Base-by-base conservation (phyloP, 176 grass and related monocot genomes). In the Bothriochloa decipiens region DNA sequence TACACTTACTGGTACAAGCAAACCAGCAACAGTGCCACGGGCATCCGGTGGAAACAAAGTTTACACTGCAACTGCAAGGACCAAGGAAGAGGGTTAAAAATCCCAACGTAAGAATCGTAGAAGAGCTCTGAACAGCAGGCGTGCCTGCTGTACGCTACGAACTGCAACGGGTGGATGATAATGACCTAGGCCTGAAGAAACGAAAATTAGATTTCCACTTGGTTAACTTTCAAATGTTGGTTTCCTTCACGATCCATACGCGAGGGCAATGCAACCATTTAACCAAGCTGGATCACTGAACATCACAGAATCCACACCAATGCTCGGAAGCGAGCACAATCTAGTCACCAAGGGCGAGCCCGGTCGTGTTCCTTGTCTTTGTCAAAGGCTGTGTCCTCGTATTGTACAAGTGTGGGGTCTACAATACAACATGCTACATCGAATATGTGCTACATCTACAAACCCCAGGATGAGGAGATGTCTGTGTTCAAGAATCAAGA, bases 361-460 rank as follows among this genome's bases (percentile, higher is more conserved):
- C 45, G 69, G 65, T 14, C 39, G 27, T 82, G 41, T 81, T 87
- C 41, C 33, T 45, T 25, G 71, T 75, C 47, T 76, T 5, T 17
- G 9, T 68, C 46, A 83, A 20, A 68, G 41, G 67, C 22, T 14
- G 65, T 63, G 80, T 74, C 75, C 68, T 68, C 36, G 62, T 53
- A 70, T 77, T 70, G 65, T 72, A 86, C 72, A 86, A 66, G 78
- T 23, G 13, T 45, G 9, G 39, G 37, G 47, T 18, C 40, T 52
- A 83, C 45, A 63, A 47, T 79, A 79, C 50, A 90, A 67, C 29
- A 91, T 70, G 76, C 43, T 75, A 33, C 35, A 35, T 25, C 39
- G 72, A 74, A 8, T 8, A 78, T 61, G 22, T 68, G 62, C 74
- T 77, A 66, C 87, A 74, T 68, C 80, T 83, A 6, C 64, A 80